Conservation (phyloP, 345 rosid species). For the Boechera retrofracta region DNA sequence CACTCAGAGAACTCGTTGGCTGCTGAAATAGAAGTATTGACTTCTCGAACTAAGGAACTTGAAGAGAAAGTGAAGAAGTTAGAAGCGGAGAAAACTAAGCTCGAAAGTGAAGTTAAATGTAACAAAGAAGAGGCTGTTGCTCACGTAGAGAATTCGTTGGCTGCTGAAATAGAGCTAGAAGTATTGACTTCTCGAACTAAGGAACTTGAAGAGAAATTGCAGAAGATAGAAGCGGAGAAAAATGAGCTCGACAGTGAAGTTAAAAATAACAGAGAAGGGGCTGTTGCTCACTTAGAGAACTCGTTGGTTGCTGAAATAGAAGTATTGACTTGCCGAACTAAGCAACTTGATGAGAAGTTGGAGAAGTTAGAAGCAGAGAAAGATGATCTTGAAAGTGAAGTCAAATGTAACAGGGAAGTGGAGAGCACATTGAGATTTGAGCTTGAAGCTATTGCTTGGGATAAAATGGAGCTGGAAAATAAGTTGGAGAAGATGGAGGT, state of each 20-base stretch:
- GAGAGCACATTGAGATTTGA: slow-evolving; percentile 53
- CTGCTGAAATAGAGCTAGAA: slow-evolving; percentile 52
- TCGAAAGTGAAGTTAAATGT: slow-evolving; percentile 46
- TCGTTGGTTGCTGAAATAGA: slow-evolving; percentile 60
- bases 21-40: slow-evolving; percentile 54
- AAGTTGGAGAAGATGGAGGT: slow-evolving; percentile 51
- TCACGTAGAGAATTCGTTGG: slow-evolving; percentile 44
- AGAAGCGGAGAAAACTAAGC: slow-evolving; percentile 47
- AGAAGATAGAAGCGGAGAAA: slow-evolving; percentile 49
- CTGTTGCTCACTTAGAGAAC: slow-evolving; percentile 36
- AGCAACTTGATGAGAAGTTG: slow-evolving; percentile 55
- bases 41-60: slow-evolving; percentile 44
- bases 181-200: slow-evolving; percentile 41
- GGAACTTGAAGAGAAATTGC: slow-evolving; percentile 56
- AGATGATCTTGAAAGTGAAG: slow-evolving; percentile 47
- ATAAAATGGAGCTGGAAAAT: slow-evolving; percentile 53
- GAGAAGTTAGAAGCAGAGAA: slow-evolving; percentile 50
- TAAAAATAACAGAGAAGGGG: slow-evolving; percentile 40
- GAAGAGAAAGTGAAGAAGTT: slow-evolving; percentile 52
- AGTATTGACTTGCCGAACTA: slow-evolving; percentile 43
- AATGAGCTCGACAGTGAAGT: slow-evolving; percentile 47
- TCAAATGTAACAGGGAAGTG: slow-evolving; percentile 48
- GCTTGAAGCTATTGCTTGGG: slow-evolving; percentile 50
- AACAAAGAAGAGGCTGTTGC: slow-evolving; percentile 39
- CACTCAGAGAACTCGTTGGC: slow-evolving; percentile 46